Evolutionary conservation across 2,329 filamentous ascomycete genomes (phyloP), one percentile per base, ranked within the genome.

Genomic region (Sclerotinia subarctica): DNA sequence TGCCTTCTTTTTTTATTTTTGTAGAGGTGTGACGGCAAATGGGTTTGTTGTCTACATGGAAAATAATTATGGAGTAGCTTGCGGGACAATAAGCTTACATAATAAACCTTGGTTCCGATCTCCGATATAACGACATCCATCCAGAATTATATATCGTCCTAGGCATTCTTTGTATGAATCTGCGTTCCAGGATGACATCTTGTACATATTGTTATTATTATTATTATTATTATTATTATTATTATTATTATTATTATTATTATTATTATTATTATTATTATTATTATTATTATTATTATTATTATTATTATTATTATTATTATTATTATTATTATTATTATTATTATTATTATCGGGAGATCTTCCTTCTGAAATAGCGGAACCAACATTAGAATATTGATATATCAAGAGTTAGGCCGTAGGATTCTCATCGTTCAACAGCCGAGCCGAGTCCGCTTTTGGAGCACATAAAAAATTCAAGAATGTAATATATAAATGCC

Each of bases 41-140:
- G 26, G n/a, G n/a, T 51, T 51, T 17, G 59, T 63, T 63, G 59
- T 51, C 59, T 51, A 51, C 2, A 51, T 38, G 32, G n/a, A 38
- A 38, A 42, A 38, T 38, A 63, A 63, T 63, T 63, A 26, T 63
- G 59, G 59, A 38, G 32, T 15, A 38, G 29, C 29, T 26, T 62
- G 29, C 21, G 21, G 58, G 29, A 35, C 44, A 62, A 19, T 19
- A 19, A 24, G 44, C 44, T 54, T 15, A 17, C 58, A 46, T 46
- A 62, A 62, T 7, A 51, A 42, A 62, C 10, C 47, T 3, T 26
- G 46, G 7, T 38, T 32, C 58, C 29, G 29, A 46, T 49, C 7
- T 35, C 29, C 58, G 46, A 49, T 35, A 21, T 49, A 49, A 29
- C 44, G 58, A 62, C 46, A 13, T 26, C 44, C 44, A 46, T 8